Evolutionary conservation across 108 stramenopile genomes (phyloP), one percentile per base, ranked within the genome.

Genomic region (Bacterosira constricta): DNA sequence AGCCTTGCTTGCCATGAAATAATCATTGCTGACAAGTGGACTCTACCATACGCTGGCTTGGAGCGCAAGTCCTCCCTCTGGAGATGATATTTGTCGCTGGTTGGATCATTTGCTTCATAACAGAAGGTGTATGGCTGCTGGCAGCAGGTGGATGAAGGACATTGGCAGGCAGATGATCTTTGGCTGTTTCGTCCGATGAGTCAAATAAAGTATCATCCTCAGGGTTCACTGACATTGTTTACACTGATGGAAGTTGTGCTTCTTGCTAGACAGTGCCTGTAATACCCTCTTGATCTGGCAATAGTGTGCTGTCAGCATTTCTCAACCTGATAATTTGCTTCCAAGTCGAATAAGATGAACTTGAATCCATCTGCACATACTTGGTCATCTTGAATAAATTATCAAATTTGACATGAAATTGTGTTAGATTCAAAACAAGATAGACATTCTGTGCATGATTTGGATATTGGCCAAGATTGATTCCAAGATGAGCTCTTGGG

Each of bases 381-480:
- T 4, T 9, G 2, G 32, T 56, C 4, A 47, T 69, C 49, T 76
- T 46, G 35, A 69, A 76, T 58, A 60, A 69, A 20, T 69, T 23
- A 21, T 76, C 58, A 21, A 36, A 57, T 30, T 21, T 21, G n/a
- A 68, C 59, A 53, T 74, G 71, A 31, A 39, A 78, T 26, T 78
- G 82, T 1, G 12, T 49, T 1, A 50, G 72, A 36, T 63, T 74
- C 21, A 79, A 53, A 8, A 75, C 63, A 34, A 83, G 34, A 20
- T 35, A 15, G 0, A 68, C 52, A 56, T 56, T 68, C 13, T 29
- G 13, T 26, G 32, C 59, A 45, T 68, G 66, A 15, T 6, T 18
- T 35, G 53, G 66, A 11, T 38, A 42, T 68, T 36, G 31, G 27
- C 49, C n/a, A 27, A 49, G 12, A 26, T 56, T 68, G 31, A 56